Conservation (phyloP, 352 stramenopile genomes). For the Phytophthora chlamydospora region DNA sequence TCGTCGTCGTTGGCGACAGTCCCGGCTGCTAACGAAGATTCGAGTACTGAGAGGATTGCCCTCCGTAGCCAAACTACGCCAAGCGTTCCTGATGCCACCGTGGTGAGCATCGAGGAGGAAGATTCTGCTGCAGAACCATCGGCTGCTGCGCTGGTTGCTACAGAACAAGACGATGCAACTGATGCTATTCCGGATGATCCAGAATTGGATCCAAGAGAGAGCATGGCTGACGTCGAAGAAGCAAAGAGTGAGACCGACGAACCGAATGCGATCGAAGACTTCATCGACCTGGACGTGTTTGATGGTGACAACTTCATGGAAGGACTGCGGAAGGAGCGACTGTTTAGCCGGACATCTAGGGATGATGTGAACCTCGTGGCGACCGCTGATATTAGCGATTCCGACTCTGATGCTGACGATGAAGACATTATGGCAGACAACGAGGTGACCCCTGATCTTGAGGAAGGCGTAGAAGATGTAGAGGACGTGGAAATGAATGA, state of each 20-base stretch:
- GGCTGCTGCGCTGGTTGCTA: too few species aligned
- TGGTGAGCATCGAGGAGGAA: too few species aligned
- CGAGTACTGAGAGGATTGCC: too few species aligned
- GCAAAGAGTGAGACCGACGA: conserved; percentile 15
- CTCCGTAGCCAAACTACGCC: too few species aligned
- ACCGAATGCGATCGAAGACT: background rate
- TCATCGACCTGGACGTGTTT: conserved; percentile 1
- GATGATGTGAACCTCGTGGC: conserved; percentile 12
- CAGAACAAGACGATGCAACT: too few species aligned
- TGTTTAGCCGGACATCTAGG: background rate
- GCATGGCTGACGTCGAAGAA: conserved; percentile 9
- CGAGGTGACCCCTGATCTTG: background rate
- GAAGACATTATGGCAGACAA: conserved; percentile 15
- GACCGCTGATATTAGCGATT: background rate
- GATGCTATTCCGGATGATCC: too few species aligned
- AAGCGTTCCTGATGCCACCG: too few species aligned
- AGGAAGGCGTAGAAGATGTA: conserved; percentile 8
- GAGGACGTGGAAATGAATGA: conserved; percentile 3
- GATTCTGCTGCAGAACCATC: too few species aligned
- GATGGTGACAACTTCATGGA: conserved; percentile 19
- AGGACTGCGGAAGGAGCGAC: background rate
- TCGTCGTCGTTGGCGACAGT: too few species aligned
- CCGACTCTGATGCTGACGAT: conserved; percentile 6
- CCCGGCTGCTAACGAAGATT: too few species aligned
- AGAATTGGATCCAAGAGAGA: too few species aligned